Base-by-base conservation (phyloP, 2,329 filamentous ascomycete species). In the Pestalotiopsis sp. region DNA sequence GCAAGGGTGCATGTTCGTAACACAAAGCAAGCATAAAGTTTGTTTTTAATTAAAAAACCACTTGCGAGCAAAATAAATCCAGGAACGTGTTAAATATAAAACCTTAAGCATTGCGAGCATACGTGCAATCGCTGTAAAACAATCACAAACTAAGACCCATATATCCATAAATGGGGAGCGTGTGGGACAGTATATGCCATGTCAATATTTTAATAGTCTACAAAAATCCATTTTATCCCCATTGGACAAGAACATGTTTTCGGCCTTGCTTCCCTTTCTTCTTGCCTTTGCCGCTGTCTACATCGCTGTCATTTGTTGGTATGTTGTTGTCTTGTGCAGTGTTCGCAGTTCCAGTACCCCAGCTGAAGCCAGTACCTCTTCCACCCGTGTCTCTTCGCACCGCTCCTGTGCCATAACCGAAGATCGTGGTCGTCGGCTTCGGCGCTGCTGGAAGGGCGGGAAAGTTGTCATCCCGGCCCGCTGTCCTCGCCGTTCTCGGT, bases 381-480 rank as follows among this genome's bases (percentile, higher is more conserved):
- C 71, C 74, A 9, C 82, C 84, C 52, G 83, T 79, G 72, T 90
- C 88, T 56, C 88, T 78, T 60, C 86, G 81, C 17, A 91, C 87
- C 39, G 82, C 78, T 3, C 88, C 81, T 4, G 81, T 78, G 1
- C 88, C 88, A 72, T 90, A 89, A 2, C 87, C 87, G 66, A 89
- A 89, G 58, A 90, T 88, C 0, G 86, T 88, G 1, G 86, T 89
- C 56, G 83, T 82, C 3, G 87, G 86, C 74, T 90, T 98, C 0
- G 92, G 86, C 1, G 94, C 94, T 0, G 89, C 85, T 0, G 94
- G 94, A 1, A 98, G 85, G 1, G 94, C 91, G 0, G 94, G 95
- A 79, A 98, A 98, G 0, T 90, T 89, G 70, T 94, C 91, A 58
- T 81, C 80, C 60, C 77, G 79, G 38, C 75, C 75, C 30, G 69